A percentile compares a stretch with the other conserved stretches of the same genome.
Conservation (phyloP, 495 filamentous ascomycete genomes). For the Aspergillus bridgeri region DNA sequence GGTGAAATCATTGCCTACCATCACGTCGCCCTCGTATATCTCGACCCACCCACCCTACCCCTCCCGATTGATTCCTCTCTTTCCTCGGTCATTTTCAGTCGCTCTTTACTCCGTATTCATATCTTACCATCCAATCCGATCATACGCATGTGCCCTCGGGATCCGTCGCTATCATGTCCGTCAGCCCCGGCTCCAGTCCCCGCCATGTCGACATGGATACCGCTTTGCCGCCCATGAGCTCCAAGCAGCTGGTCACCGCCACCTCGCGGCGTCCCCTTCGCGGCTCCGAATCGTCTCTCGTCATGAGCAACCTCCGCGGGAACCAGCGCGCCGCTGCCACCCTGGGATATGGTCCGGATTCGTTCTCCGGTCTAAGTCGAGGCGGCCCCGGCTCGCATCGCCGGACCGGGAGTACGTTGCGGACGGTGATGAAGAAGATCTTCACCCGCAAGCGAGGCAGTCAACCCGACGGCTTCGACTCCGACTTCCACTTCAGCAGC, state of each 20-base stretch:
- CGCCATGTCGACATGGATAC: conserved; percentile 9
- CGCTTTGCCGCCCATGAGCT: conserved; percentile 22
- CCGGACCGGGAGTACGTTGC: conserved; percentile 43
- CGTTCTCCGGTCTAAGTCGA: conserved; percentile 17
- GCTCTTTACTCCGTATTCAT: conserved; percentile 2
- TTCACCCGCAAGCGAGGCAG: conserved; percentile 45
- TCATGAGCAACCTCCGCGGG: conserved; percentile 8
- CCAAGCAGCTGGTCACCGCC: conserved; percentile 18
- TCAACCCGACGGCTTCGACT: conserved; percentile 32
- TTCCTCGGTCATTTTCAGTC: not conserved
- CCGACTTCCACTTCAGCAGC: conserved; percentile 16
- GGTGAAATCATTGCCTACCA: not conserved
- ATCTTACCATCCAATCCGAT: not conserved
- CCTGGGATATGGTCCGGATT: conserved; percentile 14
- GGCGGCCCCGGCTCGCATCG: conserved; percentile 33
- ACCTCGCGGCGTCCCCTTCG: conserved; percentile 10
- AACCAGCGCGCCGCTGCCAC: conserved; percentile 2
- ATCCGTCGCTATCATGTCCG: conserved; percentile 1
- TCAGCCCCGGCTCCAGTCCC: conserved; percentile 3
- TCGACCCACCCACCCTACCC: not conserved
- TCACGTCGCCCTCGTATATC: not conserved
- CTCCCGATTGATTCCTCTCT: not conserved
- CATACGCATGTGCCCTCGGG: not conserved
- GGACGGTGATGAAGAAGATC: conserved; percentile 48
- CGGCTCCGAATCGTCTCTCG: conserved; percentile 10